A percentile compares a stretch with the other conserved stretches of the same genome.
These are phyloP conservation scores for Pinus albicaulis DNA, from an alignment of 75 land plant genomes.

Conservation along the genomic window DNA sequence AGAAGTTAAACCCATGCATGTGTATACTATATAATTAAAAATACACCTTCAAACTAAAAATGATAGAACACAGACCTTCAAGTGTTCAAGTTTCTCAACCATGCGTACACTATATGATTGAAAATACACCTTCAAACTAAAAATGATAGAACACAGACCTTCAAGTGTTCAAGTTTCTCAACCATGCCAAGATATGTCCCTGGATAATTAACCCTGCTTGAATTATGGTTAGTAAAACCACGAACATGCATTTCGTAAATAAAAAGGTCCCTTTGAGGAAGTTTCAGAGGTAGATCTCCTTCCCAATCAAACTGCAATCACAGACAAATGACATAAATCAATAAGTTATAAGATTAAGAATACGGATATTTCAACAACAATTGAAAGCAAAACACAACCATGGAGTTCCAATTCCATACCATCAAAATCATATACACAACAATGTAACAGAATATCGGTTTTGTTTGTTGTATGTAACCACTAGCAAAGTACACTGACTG, in stretches of 20 bases:
- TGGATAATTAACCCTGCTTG: conserved; percentile 65
- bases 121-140: not conserved
- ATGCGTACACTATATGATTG: not conserved
- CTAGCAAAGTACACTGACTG: not conserved
- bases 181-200: conserved; percentile 88
- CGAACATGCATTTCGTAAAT: conserved; percentile 98
- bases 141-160: conserved; percentile 33
- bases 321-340: not conserved
- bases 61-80: conserved; percentile 45
- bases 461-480: not conserved
- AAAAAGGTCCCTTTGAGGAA: conserved; percentile 78
- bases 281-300: conserved; percentile 78
- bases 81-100: conserved; percentile 70
- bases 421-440: not conserved
- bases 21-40: not conserved
- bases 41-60: not conserved
- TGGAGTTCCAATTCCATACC: not conserved
- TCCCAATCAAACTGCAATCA: conserved; percentile 96
- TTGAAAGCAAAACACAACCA: conserved; percentile 3
- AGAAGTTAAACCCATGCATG: not conserved
- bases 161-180: conserved; percentile 84
- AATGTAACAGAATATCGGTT: not conserved
- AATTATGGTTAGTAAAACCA: conserved; percentile 86
- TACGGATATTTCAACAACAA: conserved; percentile 4
- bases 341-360: no score